Percentiles rank a stretch among this genome's conserved stretches.
Conservation (phyloP, 2,329 filamentous ascomycete genomes). For the Nakataea oryzae region DNA sequence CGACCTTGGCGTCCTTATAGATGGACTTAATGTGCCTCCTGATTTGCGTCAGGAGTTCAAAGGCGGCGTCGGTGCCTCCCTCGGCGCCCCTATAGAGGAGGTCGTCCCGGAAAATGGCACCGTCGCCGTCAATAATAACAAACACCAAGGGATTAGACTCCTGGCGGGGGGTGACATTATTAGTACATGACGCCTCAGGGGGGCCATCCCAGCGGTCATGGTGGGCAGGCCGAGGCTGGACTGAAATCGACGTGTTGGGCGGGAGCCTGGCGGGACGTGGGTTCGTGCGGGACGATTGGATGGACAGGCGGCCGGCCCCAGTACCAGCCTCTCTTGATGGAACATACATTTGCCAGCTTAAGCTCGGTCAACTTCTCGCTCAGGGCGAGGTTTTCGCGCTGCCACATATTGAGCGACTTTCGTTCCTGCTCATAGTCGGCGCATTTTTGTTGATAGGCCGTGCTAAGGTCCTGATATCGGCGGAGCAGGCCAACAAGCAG, state of each 20-base stretch:
- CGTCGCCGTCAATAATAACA: constrained; percentile 24
- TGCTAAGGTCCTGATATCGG: neutral
- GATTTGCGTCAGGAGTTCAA: constrained; percentile 15
- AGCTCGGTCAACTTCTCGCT: neutral
- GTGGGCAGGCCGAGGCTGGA: no score
- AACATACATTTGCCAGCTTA: constrained; percentile 3
- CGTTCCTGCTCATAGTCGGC: constrained; percentile 3
- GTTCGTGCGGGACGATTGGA: neutral
- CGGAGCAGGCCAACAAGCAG: neutral
- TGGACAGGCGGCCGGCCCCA: neutral
- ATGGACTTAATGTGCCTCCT: constrained; percentile 12
- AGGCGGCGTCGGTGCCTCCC: constrained; percentile 20
- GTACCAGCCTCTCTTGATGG: neutral
- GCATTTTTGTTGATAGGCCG: neutral
- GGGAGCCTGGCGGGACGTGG: no score
- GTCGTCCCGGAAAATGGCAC: constrained; percentile 21
- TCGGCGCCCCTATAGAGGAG: constrained; percentile 19
- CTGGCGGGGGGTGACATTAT: constrained; percentile 8
- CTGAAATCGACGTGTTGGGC: no score
- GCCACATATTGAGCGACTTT: constrained; percentile 4
- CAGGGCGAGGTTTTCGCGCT: neutral
- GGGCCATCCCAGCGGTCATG: no score
- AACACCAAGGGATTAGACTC: constrained; percentile 21
- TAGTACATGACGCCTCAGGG: neutral
- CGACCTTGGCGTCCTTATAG: constrained; percentile 15